These are phyloP conservation scores for Vanderwaltozyma verrucispora DNA, from an alignment of 805 yeast genomes.

Conservation along the genomic window DNA sequence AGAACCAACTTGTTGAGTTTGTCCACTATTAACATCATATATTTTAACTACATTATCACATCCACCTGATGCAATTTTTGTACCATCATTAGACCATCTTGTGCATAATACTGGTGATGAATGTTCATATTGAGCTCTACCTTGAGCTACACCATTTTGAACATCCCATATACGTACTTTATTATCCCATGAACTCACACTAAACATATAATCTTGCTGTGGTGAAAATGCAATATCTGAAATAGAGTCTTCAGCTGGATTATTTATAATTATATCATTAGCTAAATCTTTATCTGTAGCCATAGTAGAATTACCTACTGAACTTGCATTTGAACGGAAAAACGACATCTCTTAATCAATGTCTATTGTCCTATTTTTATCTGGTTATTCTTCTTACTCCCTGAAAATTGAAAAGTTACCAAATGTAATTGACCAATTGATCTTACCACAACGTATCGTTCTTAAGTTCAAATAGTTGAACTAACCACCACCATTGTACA, in stretches of 20 bases:
- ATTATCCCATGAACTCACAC: slow-evolving; percentile 90
- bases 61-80: slow-evolving; percentile 81
- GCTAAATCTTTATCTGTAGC: slow-evolving; percentile 34
- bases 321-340: slow-evolving; percentile 7
- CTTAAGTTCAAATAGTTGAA: no score
- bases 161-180: slow-evolving; percentile 90
- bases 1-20: slow-evolving; percentile 70
- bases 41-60: slow-evolving; percentile 80
- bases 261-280: slow-evolving; percentile 59
- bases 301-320: slow-evolving; percentile 15
- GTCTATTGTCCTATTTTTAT: no score
- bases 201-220: slow-evolving; percentile 60
- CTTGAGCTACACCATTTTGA: slow-evolving; percentile 69
- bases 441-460: no score
- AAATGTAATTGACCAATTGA: no score
- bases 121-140: slow-evolving; percentile 83
- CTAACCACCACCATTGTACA: no score
- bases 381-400: no score
- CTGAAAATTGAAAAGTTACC: no score
- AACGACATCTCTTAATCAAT: slow-evolving; percentile 19
- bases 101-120: slow-evolving; percentile 78
- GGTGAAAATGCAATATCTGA: slow-evolving; percentile 81
- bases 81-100: slow-evolving; percentile 79
- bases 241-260: slow-evolving; percentile 88
- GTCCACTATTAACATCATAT: slow-evolving; percentile 76